Conservation (phyloP, 495 filamentous ascomycete genomes). For the Evernia prunastri region DNA sequence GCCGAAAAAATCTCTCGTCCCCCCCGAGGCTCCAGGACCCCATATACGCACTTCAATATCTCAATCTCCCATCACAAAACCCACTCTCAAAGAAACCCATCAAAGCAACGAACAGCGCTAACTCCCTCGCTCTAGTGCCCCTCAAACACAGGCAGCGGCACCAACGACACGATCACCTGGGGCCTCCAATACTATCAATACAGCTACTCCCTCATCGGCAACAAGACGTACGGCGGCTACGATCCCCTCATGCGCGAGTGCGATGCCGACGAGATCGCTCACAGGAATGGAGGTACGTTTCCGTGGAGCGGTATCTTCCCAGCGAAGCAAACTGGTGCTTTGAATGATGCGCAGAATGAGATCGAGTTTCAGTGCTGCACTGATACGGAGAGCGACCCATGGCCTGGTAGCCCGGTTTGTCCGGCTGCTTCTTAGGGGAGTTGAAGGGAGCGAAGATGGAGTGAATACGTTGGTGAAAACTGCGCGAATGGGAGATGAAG, state of each 20-base stretch:
- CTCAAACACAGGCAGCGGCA: conserved; percentile 4
- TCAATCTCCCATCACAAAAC: too few species aligned
- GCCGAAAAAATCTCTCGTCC: too few species aligned
- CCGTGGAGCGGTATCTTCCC: too few species aligned
- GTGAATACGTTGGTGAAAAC: too few species aligned
- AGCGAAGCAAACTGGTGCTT: conserved; percentile 5
- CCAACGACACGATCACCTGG: conserved; percentile 14
- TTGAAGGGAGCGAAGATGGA: too few species aligned
- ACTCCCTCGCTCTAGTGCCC: conserved; percentile 8
- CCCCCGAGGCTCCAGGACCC: too few species aligned
- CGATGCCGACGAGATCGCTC: neutral
- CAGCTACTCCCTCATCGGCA: conserved; percentile 13
- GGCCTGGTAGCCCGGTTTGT: conserved; percentile 3
- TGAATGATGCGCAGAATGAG: conserved; percentile 3
- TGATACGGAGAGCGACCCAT: neutral
- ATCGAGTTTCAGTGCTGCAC: conserved; percentile 14
- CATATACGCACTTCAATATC: too few species aligned
- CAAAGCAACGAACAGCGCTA: conserved; percentile 1
- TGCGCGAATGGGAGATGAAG: too few species aligned
- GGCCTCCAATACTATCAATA: conserved; percentile 15
- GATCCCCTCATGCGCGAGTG: conserved; percentile 4
- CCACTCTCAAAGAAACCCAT: too few species aligned
- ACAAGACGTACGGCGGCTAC: conserved; percentile 10
- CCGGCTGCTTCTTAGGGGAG: neutral
- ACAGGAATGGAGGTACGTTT: too few species aligned